These are phyloP conservation scores for Lactuca saligna DNA, from an alignment of 129 eudicot genomes.

Conservation along the genomic window DNA sequence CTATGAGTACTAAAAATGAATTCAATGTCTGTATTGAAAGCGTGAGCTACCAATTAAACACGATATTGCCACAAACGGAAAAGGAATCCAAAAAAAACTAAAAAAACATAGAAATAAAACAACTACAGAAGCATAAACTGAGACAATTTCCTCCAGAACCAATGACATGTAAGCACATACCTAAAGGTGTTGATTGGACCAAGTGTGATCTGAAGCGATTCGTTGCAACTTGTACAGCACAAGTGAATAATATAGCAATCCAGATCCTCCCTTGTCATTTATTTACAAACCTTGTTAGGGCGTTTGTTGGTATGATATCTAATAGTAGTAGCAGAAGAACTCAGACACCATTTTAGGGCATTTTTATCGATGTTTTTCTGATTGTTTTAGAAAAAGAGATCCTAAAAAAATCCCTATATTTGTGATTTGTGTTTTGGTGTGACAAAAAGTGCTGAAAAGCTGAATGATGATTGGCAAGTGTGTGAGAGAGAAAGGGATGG, in stretches of 20 bases:
- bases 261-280: constrained; percentile 36
- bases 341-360: constrained; percentile 8
- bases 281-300: constrained; percentile 6
- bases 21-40: not conserved
- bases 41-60: constrained; percentile 2
- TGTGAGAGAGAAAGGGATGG: not conserved
- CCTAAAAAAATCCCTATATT: constrained; percentile 18
- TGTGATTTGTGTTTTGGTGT: constrained; percentile 17
- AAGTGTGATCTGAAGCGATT: constrained; percentile 31
- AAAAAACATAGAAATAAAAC: not conserved
- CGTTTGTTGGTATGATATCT: constrained; percentile 5
- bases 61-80: not conserved
- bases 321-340: constrained; percentile 7
- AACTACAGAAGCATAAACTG: not conserved
- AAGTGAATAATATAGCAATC: constrained; percentile 23
- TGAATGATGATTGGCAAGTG: constrained; percentile 28
- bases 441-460: constrained; percentile 36
- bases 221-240: constrained; percentile 9
- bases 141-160: not conserved
- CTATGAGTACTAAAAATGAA: not conserved
- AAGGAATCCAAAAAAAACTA: not conserved
- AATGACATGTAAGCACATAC: constrained; percentile 18
- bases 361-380: constrained; percentile 7
- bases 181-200: constrained; percentile 17
- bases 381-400: constrained; percentile 10